These are phyloP conservation scores for Aaosphaeria arxii DNA, from an alignment of 2,329 filamentous ascomycete species.

Conservation along the genomic window DNA sequence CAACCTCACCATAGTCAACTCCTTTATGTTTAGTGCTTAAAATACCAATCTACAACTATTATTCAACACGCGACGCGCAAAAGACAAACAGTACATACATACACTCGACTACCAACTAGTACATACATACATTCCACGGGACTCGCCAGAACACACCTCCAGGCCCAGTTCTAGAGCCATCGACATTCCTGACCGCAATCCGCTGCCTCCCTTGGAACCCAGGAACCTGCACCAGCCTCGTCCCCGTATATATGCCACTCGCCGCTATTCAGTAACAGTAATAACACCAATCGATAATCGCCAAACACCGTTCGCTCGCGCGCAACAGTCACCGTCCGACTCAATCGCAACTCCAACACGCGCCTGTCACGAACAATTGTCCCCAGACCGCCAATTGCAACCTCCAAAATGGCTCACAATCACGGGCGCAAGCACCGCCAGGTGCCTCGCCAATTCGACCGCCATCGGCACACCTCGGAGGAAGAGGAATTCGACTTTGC, in stretches of 20 bases:
- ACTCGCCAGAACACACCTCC: slow-evolving; percentile 8
- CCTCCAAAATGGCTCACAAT: slow-evolving; percentile 16
- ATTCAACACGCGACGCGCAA: too few relatives aligned
- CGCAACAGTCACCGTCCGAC: not conserved
- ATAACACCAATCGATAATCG: slow-evolving; percentile 14
- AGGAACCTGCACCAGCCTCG: slow-evolving; percentile 1
- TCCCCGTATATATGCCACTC: slow-evolving; percentile 21
- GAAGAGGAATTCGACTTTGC: slow-evolving; percentile 9
- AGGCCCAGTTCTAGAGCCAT: slow-evolving; percentile 6
- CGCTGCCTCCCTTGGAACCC: slow-evolving; percentile 19
- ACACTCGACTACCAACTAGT: not conserved
- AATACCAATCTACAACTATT: slow-evolving; percentile 2
- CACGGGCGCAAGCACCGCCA: slow-evolving; percentile 23
- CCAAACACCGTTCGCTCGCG: slow-evolving; percentile 5
- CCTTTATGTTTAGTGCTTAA: not conserved
- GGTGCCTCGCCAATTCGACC: slow-evolving; percentile 24
- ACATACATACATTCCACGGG: slow-evolving; percentile 23
- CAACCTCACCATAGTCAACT: not conserved
- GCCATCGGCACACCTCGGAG: slow-evolving; percentile 10
- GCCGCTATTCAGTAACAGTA: slow-evolving; percentile 2
- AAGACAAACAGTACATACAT: too few relatives aligned
- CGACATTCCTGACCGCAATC: slow-evolving; percentile 27
- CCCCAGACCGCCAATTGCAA: not conserved
- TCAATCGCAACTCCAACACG: not conserved
- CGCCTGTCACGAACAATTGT: not conserved